Evolutionary conservation across 441 rosid genomes (phyloP).

Genomic region (Syzygium malaccense): DNA sequence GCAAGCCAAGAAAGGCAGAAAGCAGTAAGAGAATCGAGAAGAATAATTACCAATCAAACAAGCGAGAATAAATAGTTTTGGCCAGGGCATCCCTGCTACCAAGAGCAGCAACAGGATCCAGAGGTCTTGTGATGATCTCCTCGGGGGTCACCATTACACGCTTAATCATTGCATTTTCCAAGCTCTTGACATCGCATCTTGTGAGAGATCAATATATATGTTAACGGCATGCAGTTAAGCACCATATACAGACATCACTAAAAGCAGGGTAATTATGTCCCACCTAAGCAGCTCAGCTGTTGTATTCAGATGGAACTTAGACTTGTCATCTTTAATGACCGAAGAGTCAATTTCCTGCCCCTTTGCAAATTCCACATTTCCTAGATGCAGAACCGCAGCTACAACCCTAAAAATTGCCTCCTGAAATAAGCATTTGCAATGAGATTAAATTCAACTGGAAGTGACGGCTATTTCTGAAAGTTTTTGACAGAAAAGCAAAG

Average conservation of each 20-base stretch:
- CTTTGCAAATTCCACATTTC: conserved; percentile 86
- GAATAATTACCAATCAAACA: conserved; percentile 87
- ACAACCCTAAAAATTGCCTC: conserved; percentile 96
- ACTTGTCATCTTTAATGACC: conserved; percentile 86
- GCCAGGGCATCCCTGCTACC: conserved; percentile 98
- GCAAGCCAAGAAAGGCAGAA: background rate
- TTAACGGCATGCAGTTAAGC: background rate
- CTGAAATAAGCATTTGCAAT: conserved; percentile 37
- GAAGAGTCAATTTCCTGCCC: conserved; percentile 94
- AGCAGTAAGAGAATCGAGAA: background rate
- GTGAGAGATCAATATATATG: conserved; percentile 1
- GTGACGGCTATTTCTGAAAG: background rate
- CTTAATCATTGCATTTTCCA: conserved; percentile 95
- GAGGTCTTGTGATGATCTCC: conserved; percentile 97
- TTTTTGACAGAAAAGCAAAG: background rate
- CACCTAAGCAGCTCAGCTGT: conserved; percentile 88
- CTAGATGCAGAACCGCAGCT: conserved; percentile 95
- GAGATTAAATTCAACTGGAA: conserved; percentile 12
- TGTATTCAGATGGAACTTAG: conserved; percentile 72
- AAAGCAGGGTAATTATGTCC: background rate
- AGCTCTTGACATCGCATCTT: conserved; percentile 89
- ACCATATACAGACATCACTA: background rate
- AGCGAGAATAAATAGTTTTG: conserved; percentile 91
- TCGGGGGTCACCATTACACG: conserved; percentile 99
- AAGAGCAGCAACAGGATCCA: conserved; percentile 83